phyloP scores from a whole-genome alignment of 2,329 filamentous ascomycete genomes.

The Ophiostoma angusticollis region DNA sequence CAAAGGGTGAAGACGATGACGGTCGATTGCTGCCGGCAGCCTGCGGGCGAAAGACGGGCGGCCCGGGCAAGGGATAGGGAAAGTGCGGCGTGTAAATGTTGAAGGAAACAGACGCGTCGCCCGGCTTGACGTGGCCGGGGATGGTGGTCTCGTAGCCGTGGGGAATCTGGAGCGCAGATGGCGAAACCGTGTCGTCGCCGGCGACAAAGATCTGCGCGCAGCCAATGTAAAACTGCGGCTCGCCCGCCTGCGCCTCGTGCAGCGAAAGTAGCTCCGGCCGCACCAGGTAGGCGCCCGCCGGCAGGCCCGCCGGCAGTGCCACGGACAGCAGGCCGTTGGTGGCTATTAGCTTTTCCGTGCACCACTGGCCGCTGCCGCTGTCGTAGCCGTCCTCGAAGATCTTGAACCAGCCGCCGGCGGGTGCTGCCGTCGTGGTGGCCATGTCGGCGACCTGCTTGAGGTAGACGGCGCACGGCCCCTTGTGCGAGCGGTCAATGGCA shows the following conservation, averaged over 20 bases:
- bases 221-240: conserved; percentile 62
- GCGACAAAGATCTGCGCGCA: conserved; percentile 58
- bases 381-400: conserved; percentile 58
- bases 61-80: conserved; percentile 47
- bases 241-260: conserved; percentile 43
- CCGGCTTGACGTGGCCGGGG: conserved; percentile 48
- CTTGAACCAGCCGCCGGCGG: conserved; percentile 61
- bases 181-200: conserved; percentile 25
- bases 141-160: conserved; percentile 43
- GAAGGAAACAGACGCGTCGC: conserved; percentile 44
- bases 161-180: conserved; percentile 26
- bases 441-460: conserved; percentile 55
- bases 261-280: conserved; percentile 58
- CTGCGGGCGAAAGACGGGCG: conserved; percentile 35
- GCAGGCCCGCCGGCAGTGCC: conserved; percentile 46
- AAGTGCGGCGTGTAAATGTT: conserved; percentile 40
- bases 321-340: conserved; percentile 53
- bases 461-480: conserved; percentile 61
- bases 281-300: conserved; percentile 56
- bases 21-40: conserved; percentile 5
- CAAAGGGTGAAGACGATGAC: neutral
- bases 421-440: conserved; percentile 36
- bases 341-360: conserved; percentile 53
- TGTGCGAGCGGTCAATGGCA: conserved; percentile 46
- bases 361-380: conserved; percentile 44